Evolutionary conservation across 2,329 filamentous ascomycete genomes (phyloP).

Genomic region (Scolecobasidium constrictum): DNA sequence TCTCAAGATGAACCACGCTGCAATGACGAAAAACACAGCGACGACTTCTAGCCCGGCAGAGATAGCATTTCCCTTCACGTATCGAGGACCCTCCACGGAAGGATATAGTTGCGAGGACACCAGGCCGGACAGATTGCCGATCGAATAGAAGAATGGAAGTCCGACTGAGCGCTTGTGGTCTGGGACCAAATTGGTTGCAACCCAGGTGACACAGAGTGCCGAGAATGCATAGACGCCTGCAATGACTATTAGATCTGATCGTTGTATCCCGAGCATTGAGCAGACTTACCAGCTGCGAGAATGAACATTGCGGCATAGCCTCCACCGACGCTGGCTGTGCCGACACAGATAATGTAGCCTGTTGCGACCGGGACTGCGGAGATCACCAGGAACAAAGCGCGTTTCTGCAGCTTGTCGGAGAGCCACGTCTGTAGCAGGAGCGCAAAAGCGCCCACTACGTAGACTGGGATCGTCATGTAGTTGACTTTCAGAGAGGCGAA

Average conservation of each 20-base stretch:
- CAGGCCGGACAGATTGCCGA: conserved; percentile 20
- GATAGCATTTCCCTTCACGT: conserved; percentile 19
- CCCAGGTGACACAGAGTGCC: conserved; percentile 20
- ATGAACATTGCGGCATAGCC: conserved; percentile 27
- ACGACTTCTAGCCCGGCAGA: conserved; percentile 17
- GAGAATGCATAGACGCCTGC: conserved; percentile 17
- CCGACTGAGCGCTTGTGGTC: conserved; percentile 24
- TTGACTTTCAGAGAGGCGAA: conserved; percentile 15
- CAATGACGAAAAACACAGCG: conserved; percentile 15
- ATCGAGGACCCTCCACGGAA: conserved; percentile 20
- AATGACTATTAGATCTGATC: not conserved
- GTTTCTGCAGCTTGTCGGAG: conserved; percentile 22
- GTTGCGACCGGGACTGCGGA: conserved; percentile 19
- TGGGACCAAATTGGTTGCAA: conserved; percentile 23
- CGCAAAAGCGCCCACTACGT: conserved; percentile 19
- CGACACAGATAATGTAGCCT: conserved; percentile 24
- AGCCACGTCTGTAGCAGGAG: conserved; percentile 16
- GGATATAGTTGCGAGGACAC: conserved; percentile 25
- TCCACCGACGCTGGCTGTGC: conserved; percentile 17
- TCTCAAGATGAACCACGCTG: conserved; percentile 18
- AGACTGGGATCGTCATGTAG: conserved; percentile 23
- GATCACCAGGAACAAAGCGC: conserved; percentile 20
- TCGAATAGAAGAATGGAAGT: conserved; percentile 19
- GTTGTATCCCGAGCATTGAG: conserved; percentile 20
- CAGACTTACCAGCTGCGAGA: conserved; percentile 13